Percentiles rank a stretch among this genome's conserved stretches.
Conservation (phyloP, 176 grass and related monocot genomes). For the Phragmites australis region DNA sequence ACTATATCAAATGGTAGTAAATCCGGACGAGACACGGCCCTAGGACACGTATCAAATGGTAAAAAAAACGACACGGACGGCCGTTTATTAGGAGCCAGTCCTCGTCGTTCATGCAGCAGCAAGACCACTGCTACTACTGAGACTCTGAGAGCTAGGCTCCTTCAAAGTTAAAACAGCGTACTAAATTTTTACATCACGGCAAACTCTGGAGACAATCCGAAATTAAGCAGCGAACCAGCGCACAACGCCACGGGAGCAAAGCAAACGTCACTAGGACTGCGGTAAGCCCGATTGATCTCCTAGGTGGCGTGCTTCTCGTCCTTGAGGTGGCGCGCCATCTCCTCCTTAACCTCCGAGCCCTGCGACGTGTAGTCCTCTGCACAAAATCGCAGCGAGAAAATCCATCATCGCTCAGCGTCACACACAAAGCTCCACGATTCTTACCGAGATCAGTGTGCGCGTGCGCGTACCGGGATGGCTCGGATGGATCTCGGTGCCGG, state of each 20-base stretch:
- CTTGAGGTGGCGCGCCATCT: conserved; percentile 56
- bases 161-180: background rate
- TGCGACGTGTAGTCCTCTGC: conserved; percentile 61
- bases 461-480: conserved; percentile 49
- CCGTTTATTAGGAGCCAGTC: too few relatives aligned
- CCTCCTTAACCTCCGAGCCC: conserved; percentile 79
- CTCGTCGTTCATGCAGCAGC: too few relatives aligned
- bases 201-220: background rate
- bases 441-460: background rate
- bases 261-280: background rate
- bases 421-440: background rate
- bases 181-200: background rate
- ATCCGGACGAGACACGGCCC: too few relatives aligned
- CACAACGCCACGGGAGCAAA: background rate
- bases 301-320: conserved; percentile 16
- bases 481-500: conserved; percentile 21
- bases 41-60: too few relatives aligned
- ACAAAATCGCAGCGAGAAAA: background rate
- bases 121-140: too few relatives aligned
- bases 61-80: too few relatives aligned
- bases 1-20: too few relatives aligned
- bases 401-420: background rate
- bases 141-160: too few relatives aligned
- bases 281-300: background rate
- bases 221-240: background rate